phyloP scores from a whole-genome alignment of 139 green algal species.

The Tetradesmus lagerheimii region DNA sequence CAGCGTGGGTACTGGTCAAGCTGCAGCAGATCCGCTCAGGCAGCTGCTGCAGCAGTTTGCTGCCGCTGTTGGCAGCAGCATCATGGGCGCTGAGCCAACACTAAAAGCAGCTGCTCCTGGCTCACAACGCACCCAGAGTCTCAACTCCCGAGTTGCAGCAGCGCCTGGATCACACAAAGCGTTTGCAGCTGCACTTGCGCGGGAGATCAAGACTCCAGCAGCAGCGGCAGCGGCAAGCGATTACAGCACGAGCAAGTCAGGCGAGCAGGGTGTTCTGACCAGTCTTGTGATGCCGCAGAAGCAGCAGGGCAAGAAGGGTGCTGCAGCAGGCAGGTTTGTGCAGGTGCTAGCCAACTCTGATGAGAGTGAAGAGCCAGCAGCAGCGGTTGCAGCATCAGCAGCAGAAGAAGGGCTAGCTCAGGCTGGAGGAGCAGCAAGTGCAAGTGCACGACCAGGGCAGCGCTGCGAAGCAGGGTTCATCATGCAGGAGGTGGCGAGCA shows the following conservation, averaged over 20 bases:
- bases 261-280: neutral
- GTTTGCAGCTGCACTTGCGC: neutral
- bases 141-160: neutral
- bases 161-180: neutral
- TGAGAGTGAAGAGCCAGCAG: neutral
- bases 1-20: neutral
- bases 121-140: neutral
- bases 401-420: neutral
- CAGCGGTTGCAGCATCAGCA: neutral
- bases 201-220: neutral
- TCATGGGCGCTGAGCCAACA: no score
- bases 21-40: neutral
- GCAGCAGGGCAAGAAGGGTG: neutral
- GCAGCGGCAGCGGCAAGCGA: neutral
- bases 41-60: neutral
- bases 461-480: neutral
- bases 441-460: neutral
- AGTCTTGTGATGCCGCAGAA: neutral
- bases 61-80: neutral
- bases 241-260: neutral
- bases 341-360: neutral
- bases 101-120: neutral
- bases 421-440: neutral
- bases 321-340: neutral
- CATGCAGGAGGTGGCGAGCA: neutral